Evolutionary conservation across 2,329 filamentous ascomycete genomes (phyloP), one percentile per base, ranked within the genome.

Genomic region (Aspergillus sp.): DNA sequence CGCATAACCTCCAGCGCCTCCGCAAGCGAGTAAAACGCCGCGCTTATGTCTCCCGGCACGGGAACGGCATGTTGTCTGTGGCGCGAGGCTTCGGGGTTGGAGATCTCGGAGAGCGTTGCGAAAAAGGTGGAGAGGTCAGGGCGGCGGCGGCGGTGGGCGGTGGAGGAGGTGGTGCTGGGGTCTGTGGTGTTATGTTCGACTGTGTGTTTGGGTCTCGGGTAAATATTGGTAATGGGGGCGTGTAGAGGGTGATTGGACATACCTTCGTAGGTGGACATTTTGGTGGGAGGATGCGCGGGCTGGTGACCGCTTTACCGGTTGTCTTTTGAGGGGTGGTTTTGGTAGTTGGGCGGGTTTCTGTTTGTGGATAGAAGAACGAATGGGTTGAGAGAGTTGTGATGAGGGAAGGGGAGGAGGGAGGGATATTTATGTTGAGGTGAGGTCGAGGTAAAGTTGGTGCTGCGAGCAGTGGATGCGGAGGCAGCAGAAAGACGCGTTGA

Each of bases 91-190:
- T 71, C 66, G 22, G 70, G 77, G 7, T 77, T 80, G 19, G 15
- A 19, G 48, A 81, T 75, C 57, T 83, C 78, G 50, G 69, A 68
- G 44, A 84, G 77, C 41, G 78, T 77, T 49, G 76, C 74, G 69
- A 83, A 83, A 72, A 85, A 84, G 57, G 80, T 82, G 37, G 77
- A 81, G 37, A 84, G 75, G 62, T 85, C 82, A 23, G 82, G 82
- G 45, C 81, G 77, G 53, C 79, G 79, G 46, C 69, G 67, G 30
- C 66, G 65, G 15, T 67, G 67, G 52, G 44, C 48, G 41, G 51
- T 51, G 17, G 37, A 20, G 41, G 44, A 47, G 20, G 47, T 37
- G 45, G 55, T 50, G 46, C 59, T 58, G 45, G 60, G 62, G 52
- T 66, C 62, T 49, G 55, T 55, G 41, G 65, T 72, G 45, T 68